Evolutionary conservation across 2,329 filamentous ascomycete genomes (phyloP), one percentile per base, ranked within the genome.

Genomic region (Venturia asperata): DNA sequence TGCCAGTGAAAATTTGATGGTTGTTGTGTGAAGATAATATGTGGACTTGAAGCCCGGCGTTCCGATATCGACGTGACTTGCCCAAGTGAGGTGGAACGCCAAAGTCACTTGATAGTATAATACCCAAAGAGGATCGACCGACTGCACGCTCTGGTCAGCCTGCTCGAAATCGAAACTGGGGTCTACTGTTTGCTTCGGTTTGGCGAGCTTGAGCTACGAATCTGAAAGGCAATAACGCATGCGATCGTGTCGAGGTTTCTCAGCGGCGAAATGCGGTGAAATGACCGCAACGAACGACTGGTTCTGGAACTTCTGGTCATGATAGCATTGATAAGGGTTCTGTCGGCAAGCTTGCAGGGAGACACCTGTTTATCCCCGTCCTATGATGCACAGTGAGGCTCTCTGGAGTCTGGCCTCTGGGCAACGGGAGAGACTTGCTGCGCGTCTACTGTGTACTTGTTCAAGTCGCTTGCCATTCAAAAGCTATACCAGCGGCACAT

Each of bases 291-390:
- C 1, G 27, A 34, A 27, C n/a, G 47, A 21, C 47, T 27, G 24
- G 11, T 13, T 58, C 4, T 47, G 5, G 43, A 7, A 47, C n/a
- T n/a, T n/a, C n/a, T 27, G 11, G 27, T 55, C 49, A 55, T 55
- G 49, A 34, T 24, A 55, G 27, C 49, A 24, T 55, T 55, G 49
- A 55, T 55, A 55, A 55, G 49, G 24, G 27, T 34, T 55, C 30
- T 30, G 49, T 34, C n/a, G 49, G n/a, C n/a, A 11, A 34, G 5
- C 17, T 10, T 55, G 24, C 49, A 55, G 24, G 49, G 49, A 34
- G 27, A 55, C 10, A 34, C 49, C 49, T 34, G 49, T 19, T 17
- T 34, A 15, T 4, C 10, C n/a, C 45, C 24, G 21, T 52, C 21
- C 47, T 17, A 9, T 19, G 45, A 47, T 52, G 47, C 47, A 13